Evolutionary conservation across 176 grass and related monocot species (phyloP).

Genomic region (Thinopyrum elongatum): DNA sequence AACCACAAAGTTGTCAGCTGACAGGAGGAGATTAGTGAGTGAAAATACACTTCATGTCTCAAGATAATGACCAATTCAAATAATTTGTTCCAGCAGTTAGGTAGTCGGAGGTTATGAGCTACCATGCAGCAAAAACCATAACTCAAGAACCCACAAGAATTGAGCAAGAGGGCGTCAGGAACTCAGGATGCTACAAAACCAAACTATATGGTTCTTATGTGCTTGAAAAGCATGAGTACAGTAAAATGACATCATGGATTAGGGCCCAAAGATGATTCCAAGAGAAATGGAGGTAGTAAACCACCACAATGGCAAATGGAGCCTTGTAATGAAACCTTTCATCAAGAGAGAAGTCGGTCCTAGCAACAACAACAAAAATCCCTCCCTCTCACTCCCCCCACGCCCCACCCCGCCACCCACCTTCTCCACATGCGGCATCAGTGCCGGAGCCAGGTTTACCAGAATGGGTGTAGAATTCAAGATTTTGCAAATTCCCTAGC

Average conservation of each 20-base stretch:
- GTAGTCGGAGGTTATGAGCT: not conserved
- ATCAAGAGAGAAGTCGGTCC: too few relatives aligned
- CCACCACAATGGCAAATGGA: not conserved
- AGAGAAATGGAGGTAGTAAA: not conserved
- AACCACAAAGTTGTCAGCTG: constrained; percentile 10
- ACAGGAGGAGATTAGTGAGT: not conserved
- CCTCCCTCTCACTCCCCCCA: not conserved
- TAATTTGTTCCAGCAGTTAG: not conserved
- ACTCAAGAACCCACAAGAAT: not conserved
- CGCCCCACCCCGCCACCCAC: too few relatives aligned
- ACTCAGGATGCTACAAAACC: not conserved
- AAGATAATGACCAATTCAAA: constrained; percentile 1
- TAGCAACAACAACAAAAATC: not conserved
- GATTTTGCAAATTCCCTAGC: too few relatives aligned
- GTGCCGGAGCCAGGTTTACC: too few relatives aligned
- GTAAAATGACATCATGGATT: not conserved
- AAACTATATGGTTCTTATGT: not conserved
- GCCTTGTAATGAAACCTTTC: not conserved
- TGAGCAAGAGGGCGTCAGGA: not conserved
- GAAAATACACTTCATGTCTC: not conserved
- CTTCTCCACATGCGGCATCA: too few relatives aligned
- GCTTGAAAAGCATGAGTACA: not conserved
- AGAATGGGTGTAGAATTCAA: too few relatives aligned
- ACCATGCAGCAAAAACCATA: not conserved
- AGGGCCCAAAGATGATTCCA: not conserved